Conservation (phyloP, 345 rosid genomes). For the Salix udensis region DNA sequence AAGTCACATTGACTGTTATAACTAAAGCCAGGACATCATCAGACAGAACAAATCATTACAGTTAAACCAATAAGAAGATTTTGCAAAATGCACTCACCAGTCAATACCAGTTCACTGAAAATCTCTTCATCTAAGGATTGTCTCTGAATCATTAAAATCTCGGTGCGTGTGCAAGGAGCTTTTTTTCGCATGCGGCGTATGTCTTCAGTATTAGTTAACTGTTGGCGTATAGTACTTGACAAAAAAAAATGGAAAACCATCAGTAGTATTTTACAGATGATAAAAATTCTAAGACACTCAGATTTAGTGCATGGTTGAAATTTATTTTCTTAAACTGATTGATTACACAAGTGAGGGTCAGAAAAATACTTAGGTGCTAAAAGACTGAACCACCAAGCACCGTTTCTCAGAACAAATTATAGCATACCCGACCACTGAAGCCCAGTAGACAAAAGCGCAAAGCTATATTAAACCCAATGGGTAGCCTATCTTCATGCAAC, state of each 20-base stretch:
- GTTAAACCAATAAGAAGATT: not conserved
- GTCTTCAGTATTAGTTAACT: conserved; percentile 78
- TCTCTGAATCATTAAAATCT: conserved; percentile 79
- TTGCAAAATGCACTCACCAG: conserved; percentile 56
- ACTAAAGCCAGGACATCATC: not conserved
- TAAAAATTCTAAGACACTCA: not conserved
- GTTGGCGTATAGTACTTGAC: conserved; percentile 79
- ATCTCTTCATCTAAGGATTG: conserved; percentile 73
- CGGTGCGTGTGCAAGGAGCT: conserved; percentile 94
- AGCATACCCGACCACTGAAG: not conserved
- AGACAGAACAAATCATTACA: not conserved
- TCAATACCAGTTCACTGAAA: conserved; percentile 54
- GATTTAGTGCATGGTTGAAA: not conserved
- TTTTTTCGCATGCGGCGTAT: conserved; percentile 92
- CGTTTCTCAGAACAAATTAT: not conserved
- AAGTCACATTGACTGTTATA: not conserved
- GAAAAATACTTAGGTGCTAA: not conserved
- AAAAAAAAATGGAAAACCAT: conserved; percentile 23
- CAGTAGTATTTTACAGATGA: conserved; percentile 17
- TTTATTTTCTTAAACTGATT: not conserved
- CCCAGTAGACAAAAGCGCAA: not conserved
- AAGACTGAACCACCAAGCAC: not conserved
- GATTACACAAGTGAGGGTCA: not conserved
- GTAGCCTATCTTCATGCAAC: not conserved
- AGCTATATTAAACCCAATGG: not conserved